phyloP scores from a whole-genome alignment of 768 basidiomycete genomes.

The Lactarius sp. region DNA sequence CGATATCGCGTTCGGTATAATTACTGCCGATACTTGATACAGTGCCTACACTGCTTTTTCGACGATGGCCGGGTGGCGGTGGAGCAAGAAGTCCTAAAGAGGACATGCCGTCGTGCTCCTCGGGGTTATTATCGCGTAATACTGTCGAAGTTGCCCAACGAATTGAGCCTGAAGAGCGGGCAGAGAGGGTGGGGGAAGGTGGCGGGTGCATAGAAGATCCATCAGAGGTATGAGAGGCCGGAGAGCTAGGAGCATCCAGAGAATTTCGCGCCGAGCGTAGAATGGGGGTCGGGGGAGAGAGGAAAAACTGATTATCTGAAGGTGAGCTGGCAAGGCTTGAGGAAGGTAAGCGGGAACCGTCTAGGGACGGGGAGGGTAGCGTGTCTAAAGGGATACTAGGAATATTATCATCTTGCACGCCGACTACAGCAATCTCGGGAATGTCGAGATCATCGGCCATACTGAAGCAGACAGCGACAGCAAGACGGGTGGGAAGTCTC shows the following conservation, averaged over 20 bases:
- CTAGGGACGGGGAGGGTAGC: neutral
- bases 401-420: conserved; percentile 13
- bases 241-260: conserved; percentile 32
- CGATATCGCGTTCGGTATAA: conserved; percentile 35
- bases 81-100: conserved; percentile 49
- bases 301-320: conserved; percentile 13
- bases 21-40: conserved; percentile 47
- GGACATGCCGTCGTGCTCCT: conserved; percentile 47
- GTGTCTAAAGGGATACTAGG: neutral
- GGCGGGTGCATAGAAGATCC: conserved; percentile 42
- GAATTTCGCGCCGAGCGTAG: conserved; percentile 29
- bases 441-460: conserved; percentile 22
- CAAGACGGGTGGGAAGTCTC: neutral
- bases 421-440: conserved; percentile 25
- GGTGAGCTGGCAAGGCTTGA: conserved; percentile 1
- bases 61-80: conserved; percentile 37
- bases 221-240: conserved; percentile 35
- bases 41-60: conserved; percentile 58
- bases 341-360: neutral
- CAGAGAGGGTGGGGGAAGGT: conserved; percentile 75
- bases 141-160: conserved; percentile 53
- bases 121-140: conserved; percentile 66
- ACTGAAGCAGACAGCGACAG: neutral
- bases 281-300: conserved; percentile 19
- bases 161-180: conserved; percentile 46